Evolutionary conservation across 2,329 filamentous ascomycete genomes (phyloP), one percentile per base, ranked within the genome.

Genomic region (Aspergillus thermomutatus): DNA sequence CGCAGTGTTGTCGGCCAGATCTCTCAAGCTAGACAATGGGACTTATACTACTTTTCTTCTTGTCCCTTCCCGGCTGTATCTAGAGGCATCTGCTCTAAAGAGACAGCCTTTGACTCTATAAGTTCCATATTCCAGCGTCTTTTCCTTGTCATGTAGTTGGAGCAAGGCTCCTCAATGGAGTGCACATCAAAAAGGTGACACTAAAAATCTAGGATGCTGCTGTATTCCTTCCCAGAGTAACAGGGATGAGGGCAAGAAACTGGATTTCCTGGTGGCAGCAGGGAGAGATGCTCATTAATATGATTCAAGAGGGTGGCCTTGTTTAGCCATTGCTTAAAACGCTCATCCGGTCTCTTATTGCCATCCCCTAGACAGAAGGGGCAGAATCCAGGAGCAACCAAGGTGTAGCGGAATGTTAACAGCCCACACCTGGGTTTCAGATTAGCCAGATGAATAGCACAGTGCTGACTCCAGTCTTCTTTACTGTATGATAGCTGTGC

Each of bases 361-460:
- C 53, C 28, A 28, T 61, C 54, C 4, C 59, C 56, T 9, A 61
- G 37, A 21, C 59, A 61, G 19, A 61, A 61, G 4, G 52, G 56
- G 25, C 59, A 61, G 14, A 56, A 48, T 6, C 56, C 56, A 27
- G 56, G 43, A 1, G 45, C 54, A 1, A 61, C 56, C 10, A 56
- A 26, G 19, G 59, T 61, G 21, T 53, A 61, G 25, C 53, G 56
- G n/a, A 61, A 59, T n/a, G 40, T 59, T 10, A 61, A 26, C 14
- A 59, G 34, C 9, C 56, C 54, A 23, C 59, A 61, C 9, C 56
- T 41, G 21, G 59, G 52, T 25, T 59, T 28, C 5, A 59, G 46
- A 14, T 28, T 26, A 21, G 4, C 26, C 14, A 61, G 25, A 49
- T 59, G 54, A n/a, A 11, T 27, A 4, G 53, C 11, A 34, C 51